These are phyloP conservation scores for Cajanus cajan DNA, from an alignment of 306 rosid genomes.

Conservation along the genomic window DNA sequence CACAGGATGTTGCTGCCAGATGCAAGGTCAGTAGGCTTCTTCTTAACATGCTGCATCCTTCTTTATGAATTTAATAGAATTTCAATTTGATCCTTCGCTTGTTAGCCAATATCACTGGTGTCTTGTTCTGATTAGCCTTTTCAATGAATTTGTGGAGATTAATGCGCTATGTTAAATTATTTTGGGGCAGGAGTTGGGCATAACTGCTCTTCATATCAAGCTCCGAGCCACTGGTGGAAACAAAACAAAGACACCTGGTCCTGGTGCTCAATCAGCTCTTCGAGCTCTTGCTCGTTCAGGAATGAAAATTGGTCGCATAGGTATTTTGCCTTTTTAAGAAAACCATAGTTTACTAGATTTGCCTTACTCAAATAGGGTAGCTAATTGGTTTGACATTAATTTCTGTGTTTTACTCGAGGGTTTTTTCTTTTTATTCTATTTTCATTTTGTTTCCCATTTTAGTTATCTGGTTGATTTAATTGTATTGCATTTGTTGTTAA, in stretches of 20 bases:
- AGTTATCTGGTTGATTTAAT: background rate
- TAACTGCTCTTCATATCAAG: slow-evolving; percentile 82
- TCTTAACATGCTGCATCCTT: background rate
- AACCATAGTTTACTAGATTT: background rate
- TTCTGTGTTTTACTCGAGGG: background rate
- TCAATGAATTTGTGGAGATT: background rate
- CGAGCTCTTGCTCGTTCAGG: slow-evolving; percentile 94
- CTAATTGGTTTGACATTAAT: background rate
- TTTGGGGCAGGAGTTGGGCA: slow-evolving; percentile 65
- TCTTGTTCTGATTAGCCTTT: background rate
- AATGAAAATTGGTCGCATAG: slow-evolving; percentile 92
- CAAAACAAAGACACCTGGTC: slow-evolving; percentile 90
- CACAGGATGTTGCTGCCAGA: slow-evolving; percentile 81
- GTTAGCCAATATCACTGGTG: background rate
- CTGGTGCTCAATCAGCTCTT: slow-evolving; percentile 93
- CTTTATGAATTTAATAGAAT: background rate
- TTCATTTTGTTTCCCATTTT: background rate
- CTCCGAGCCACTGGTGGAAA: slow-evolving; percentile 92
- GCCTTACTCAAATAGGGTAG: background rate
- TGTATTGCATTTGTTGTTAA: background rate
- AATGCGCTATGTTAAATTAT: background rate
- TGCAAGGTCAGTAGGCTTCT: slow-evolving; percentile 60
- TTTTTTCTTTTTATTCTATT: background rate
- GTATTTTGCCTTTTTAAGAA: slow-evolving; percentile 25
- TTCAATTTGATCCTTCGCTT: background rate